Evolutionary conservation across 1,284 basidiomycete species (phyloP).

Genomic region (Macrocystidia cucumis): DNA sequence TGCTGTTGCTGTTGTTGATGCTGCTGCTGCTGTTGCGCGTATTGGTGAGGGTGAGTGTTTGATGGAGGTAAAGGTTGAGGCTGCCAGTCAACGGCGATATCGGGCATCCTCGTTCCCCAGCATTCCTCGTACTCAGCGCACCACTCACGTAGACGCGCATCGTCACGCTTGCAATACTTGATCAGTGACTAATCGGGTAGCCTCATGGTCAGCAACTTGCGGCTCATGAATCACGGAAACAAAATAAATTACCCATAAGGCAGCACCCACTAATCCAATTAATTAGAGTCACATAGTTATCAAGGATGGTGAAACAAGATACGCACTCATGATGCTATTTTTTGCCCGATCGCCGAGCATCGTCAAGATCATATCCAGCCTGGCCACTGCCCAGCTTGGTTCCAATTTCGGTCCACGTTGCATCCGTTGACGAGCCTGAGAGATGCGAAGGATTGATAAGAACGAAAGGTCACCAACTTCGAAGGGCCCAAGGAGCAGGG

Average conservation of each 20-base stretch:
- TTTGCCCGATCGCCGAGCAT: slow-evolving; percentile 58
- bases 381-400: slow-evolving; percentile 45
- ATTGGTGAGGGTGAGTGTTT: slow-evolving; percentile 15
- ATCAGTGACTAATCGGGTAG: slow-evolving; percentile 42
- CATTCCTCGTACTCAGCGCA: slow-evolving; percentile 52
- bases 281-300: slow-evolving; percentile 10
- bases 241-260: slow-evolving; percentile 43
- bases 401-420: slow-evolving; percentile 24
- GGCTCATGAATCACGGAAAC: slow-evolving; percentile 4
- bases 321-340: slow-evolving; percentile 62
- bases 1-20: slow-evolving; percentile 10
- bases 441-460: slow-evolving; percentile 9
- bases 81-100: slow-evolving; percentile 29
- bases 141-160: slow-evolving; percentile 44
- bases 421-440: slow-evolving; percentile 26
- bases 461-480: slow-evolving; percentile 6
- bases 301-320: slow-evolving; percentile 8
- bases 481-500: slow-evolving; percentile 4
- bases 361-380: slow-evolving; percentile 49
- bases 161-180: slow-evolving; percentile 53
- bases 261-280: slow-evolving; percentile 57
- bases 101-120: slow-evolving; percentile 51
- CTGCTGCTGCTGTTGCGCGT: slow-evolving; percentile 15
- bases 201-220: not conserved
- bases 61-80: slow-evolving; percentile 22